Percentiles rank a stretch among this genome's conserved stretches.
Evolutionary conservation across 495 filamentous ascomycete species (phyloP).

Genomic region (Filosporella fistucella): DNA sequence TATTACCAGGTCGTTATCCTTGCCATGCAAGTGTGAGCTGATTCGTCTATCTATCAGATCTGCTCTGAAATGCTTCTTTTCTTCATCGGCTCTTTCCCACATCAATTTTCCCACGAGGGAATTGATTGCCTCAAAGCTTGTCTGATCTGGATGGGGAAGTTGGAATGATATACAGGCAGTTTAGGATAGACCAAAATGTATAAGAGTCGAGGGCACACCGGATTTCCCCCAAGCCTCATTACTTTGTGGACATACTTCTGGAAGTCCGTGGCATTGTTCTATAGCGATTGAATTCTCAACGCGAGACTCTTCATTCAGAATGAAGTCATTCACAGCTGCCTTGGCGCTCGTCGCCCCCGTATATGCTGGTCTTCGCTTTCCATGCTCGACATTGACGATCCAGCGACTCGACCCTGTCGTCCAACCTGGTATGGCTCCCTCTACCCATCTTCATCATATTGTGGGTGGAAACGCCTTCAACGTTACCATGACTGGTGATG

Average conservation of each 20-base stretch:
- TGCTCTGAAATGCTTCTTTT: too few relatives aligned
- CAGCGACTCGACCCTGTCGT: constrained; percentile 43
- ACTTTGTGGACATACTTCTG: constrained; percentile 19
- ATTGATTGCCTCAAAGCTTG: not conserved
- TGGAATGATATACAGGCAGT: not conserved
- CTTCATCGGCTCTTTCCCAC: too few relatives aligned
- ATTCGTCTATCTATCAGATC: not conserved
- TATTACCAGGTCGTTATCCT: not conserved
- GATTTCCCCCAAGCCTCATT: constrained; percentile 6
- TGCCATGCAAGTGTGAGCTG: not conserved
- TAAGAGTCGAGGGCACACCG: constrained; percentile 17
- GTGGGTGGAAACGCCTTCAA: constrained; percentile 47
- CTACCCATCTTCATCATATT: constrained; percentile 43
- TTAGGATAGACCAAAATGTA: constrained; percentile 17
- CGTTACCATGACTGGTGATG: constrained; percentile 39
- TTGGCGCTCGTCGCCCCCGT: constrained; percentile 33
- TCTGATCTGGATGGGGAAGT: constrained; percentile 3
- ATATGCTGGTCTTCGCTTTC: constrained; percentile 40
- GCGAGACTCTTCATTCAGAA: constrained; percentile 22
- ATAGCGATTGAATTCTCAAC: constrained; percentile 5
- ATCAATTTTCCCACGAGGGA: not conserved
- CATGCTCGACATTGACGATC: constrained; percentile 39
- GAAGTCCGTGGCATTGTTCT: not conserved
- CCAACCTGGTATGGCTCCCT: constrained; percentile 33
- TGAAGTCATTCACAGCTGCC: constrained; percentile 39